A percentile compares a stretch with the other conserved stretches of the same genome.
Evolutionary conservation across 768 basidiomycete species (phyloP).

Genomic region (Tulasnella sp.): DNA sequence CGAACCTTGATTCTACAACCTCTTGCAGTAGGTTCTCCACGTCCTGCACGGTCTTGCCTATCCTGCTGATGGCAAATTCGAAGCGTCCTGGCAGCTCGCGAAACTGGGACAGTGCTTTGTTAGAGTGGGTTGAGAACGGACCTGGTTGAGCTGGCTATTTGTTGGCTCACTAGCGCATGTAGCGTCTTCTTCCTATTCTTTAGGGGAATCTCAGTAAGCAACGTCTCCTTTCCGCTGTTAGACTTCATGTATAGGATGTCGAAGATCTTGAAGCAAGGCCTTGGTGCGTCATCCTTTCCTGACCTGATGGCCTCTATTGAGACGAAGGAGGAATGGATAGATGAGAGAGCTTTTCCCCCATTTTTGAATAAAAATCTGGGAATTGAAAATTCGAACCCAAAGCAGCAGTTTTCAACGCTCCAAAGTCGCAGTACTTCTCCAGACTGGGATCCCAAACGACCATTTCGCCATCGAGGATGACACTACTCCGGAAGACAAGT

Average conservation of each 20-base stretch:
- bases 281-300: constrained; percentile 56
- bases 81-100: constrained; percentile 64
- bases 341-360: too few species aligned
- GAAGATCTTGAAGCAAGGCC: constrained; percentile 96
- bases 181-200: constrained; percentile 69
- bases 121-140: not conserved
- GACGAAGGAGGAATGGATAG: too few species aligned
- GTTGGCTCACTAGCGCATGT: constrained; percentile 32
- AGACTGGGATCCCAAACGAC: constrained; percentile 92
- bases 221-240: constrained; percentile 36
- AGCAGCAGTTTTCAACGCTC: constrained; percentile 86
- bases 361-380: not conserved
- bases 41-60: constrained; percentile 70
- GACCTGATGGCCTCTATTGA: constrained; percentile 26
- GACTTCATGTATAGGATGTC: constrained; percentile 79
- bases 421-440: constrained; percentile 82
- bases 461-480: constrained; percentile 97
- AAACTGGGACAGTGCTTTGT: constrained; percentile 26
- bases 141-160: not conserved
- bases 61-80: constrained; percentile 62
- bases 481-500: constrained; percentile 36
- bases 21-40: constrained; percentile 70
- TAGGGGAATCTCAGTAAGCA: constrained; percentile 59
- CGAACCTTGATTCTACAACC: constrained; percentile 60
- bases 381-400: constrained; percentile 40